Evolutionary conservation across 768 basidiomycete genomes (phyloP).

Genomic region (Trametes punicea): DNA sequence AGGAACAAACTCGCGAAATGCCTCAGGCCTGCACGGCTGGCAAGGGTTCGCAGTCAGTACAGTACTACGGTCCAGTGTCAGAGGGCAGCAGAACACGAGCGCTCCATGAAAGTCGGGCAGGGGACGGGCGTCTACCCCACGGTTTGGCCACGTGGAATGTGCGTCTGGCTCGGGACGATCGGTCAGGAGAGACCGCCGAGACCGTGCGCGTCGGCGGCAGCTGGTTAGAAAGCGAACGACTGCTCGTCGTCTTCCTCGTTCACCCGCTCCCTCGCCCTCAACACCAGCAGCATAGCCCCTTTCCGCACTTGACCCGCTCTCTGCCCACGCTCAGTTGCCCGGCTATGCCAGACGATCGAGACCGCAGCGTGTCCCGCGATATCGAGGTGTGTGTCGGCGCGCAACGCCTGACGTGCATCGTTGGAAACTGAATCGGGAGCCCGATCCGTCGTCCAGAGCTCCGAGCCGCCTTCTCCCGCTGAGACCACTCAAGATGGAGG

Average conservation of each 20-base stretch:
- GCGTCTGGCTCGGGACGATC: conserved; percentile 7
- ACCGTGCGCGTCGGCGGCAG: conserved; percentile 16
- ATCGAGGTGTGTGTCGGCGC: conserved; percentile 42
- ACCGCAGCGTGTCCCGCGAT: conserved; percentile 65
- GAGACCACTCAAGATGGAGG: conserved; percentile 21
- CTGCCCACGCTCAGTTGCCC: background rate
- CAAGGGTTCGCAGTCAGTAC: too few species aligned
- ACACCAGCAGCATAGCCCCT: background rate
- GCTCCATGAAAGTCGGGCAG: conserved; percentile 9
- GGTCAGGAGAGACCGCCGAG: conserved; percentile 14
- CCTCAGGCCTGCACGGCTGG: too few species aligned
- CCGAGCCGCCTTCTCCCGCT: conserved; percentile 58
- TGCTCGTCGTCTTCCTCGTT: background rate
- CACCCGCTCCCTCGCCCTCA: background rate
- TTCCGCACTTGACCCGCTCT: conserved; percentile 25
- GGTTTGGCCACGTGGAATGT: conserved; percentile 1
- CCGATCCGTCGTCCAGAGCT: conserved; percentile 43
- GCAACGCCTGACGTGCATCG: background rate
- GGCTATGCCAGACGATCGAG: conserved; percentile 49
- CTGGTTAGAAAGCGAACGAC: conserved; percentile 19
- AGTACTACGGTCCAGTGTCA: too few species aligned
- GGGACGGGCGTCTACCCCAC: background rate
- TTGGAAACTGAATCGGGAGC: background rate
- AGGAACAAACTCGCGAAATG: too few species aligned
- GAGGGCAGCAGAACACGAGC: too few species aligned